Percentiles rank a stretch among this genome's conserved stretches.
phyloP scores from a whole-genome alignment of 2,329 filamentous ascomycete genomes.

The Aspergillus sp. region DNA sequence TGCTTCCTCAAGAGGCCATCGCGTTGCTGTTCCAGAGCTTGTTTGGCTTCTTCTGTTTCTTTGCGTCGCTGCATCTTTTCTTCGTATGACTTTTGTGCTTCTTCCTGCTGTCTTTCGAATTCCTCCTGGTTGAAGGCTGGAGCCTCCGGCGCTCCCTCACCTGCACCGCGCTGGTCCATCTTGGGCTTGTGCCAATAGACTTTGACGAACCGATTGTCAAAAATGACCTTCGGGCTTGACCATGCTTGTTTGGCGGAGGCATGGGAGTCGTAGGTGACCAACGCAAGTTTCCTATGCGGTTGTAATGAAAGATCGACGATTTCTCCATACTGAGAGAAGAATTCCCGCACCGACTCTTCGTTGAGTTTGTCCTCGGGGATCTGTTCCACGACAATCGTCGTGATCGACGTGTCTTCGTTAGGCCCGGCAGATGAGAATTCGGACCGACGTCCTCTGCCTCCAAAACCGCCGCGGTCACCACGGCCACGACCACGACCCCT shows the following conservation, averaged over 20 bases:
- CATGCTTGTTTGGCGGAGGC: slow-evolving; percentile 48
- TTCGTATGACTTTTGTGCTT: slow-evolving; percentile 50
- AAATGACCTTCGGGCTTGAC: slow-evolving; percentile 54
- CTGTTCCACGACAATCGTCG: slow-evolving; percentile 52
- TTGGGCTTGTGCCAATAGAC: slow-evolving; percentile 53
- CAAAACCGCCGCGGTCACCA: slow-evolving; percentile 35
- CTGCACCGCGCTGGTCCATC: slow-evolving; percentile 19
- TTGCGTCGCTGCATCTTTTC: slow-evolving; percentile 45
- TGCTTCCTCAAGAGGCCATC: slow-evolving; percentile 45
- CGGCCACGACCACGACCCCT: slow-evolving; percentile 32
- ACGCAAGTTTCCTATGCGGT: slow-evolving; percentile 45
- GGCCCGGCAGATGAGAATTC: slow-evolving; percentile 48
- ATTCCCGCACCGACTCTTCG: slow-evolving; percentile 46
- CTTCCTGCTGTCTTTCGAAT: slow-evolving; percentile 47
- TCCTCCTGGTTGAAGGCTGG: slow-evolving; percentile 46
- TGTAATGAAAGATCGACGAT: slow-evolving; percentile 50
- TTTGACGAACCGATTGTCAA: slow-evolving; percentile 58
- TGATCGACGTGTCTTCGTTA: slow-evolving; percentile 45
- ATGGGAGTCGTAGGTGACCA: slow-evolving; percentile 48
- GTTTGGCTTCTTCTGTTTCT: slow-evolving; percentile 44
- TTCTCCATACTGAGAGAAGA: slow-evolving; percentile 51
- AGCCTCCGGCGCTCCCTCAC: slow-evolving; percentile 20
- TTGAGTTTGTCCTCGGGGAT: slow-evolving; percentile 52
- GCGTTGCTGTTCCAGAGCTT: slow-evolving; percentile 47
- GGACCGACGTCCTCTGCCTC: slow-evolving; percentile 38